Conservation (phyloP, 2,329 filamentous ascomycete genomes). For the Scytalidium sp. region DNA sequence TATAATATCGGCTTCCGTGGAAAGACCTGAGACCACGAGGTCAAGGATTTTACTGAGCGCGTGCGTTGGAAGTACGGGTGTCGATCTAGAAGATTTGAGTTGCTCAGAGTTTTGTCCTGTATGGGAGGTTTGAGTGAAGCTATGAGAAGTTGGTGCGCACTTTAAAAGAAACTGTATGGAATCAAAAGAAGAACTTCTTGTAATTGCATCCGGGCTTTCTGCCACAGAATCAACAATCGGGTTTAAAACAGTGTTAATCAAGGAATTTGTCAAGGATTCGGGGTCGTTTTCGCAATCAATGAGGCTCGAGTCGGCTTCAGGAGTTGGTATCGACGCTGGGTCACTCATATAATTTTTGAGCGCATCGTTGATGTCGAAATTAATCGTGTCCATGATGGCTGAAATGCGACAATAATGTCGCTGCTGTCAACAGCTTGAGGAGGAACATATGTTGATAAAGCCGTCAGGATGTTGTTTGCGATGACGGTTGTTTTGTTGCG, state of each 20-base stretch:
- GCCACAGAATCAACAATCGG: slow-evolving; percentile 90
- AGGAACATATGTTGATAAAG: slow-evolving; percentile 11
- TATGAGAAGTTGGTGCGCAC: slow-evolving; percentile 65
- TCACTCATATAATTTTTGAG: slow-evolving; percentile 97
- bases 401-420: slow-evolving; percentile 12
- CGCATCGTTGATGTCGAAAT: slow-evolving; percentile 95
- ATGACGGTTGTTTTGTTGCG: not conserved
- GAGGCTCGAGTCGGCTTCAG: slow-evolving; percentile 79
- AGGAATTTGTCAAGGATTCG: slow-evolving; percentile 71
- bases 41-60: slow-evolving; percentile 92
- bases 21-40: slow-evolving; percentile 80
- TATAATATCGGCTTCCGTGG: slow-evolving; percentile 80
- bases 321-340: slow-evolving; percentile 75
- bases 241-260: slow-evolving; percentile 85
- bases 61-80: slow-evolving; percentile 73
- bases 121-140: slow-evolving; percentile 28
- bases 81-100: slow-evolving; percentile 69
- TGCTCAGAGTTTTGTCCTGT: slow-evolving; percentile 58
- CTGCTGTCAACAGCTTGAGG: slow-evolving; percentile 9
- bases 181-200: slow-evolving; percentile 77
- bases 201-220: slow-evolving; percentile 86
- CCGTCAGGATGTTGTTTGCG: not conserved
- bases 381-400: slow-evolving; percentile 65
- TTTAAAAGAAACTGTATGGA: slow-evolving; percentile 95
- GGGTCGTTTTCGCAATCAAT: slow-evolving; percentile 92